phyloP scores from a whole-genome alignment of 1,284 basidiomycete species.

The Ustilago sp. region DNA sequence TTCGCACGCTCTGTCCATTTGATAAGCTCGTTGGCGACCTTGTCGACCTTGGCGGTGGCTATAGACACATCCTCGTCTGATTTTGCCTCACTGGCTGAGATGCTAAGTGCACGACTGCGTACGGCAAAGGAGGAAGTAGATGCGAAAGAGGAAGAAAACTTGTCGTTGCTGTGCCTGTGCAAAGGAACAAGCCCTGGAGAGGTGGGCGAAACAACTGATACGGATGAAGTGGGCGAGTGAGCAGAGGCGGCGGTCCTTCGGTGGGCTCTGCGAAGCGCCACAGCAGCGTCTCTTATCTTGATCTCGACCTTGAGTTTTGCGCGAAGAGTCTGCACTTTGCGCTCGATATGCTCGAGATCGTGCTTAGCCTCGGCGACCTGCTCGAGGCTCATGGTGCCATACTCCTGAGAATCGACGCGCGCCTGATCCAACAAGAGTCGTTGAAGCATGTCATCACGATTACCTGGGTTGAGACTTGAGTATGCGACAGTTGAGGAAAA shows the following conservation, averaged over 20 bases:
- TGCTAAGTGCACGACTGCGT: conserved; percentile 34
- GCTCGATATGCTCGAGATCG: conserved; percentile 54
- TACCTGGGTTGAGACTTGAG: conserved; percentile 24
- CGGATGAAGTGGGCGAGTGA: conserved; percentile 31
- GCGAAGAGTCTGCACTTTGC: conserved; percentile 37
- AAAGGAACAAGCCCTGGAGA: conserved; percentile 13
- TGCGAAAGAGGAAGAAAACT: conserved; percentile 10
- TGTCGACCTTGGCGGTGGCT: conserved; percentile 56
- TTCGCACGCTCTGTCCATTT: conserved; percentile 43
- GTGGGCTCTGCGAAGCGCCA: conserved; percentile 57
- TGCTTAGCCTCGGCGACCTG: conserved; percentile 52
- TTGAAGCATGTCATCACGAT: conserved; percentile 49
- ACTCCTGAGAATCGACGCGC: conserved; percentile 53
- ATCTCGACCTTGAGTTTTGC: conserved; percentile 60
- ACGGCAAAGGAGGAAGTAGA: conserved; percentile 28
- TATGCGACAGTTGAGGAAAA: conserved; percentile 22
- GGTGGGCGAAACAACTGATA: conserved; percentile 29
- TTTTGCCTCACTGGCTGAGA: conserved; percentile 52
- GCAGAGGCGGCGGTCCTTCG: conserved; percentile 35
- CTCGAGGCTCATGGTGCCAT: conserved; percentile 48
- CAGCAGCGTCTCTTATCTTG: conserved; percentile 58
- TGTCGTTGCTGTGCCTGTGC: neutral
- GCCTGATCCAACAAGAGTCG: conserved; percentile 50
- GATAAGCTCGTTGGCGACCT: conserved; percentile 52
- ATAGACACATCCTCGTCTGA: conserved; percentile 47